Percentiles rank a stretch among this genome's conserved stretches.
Conservation (phyloP, 345 rosid species). For the Capsella bursapastoris region DNA sequence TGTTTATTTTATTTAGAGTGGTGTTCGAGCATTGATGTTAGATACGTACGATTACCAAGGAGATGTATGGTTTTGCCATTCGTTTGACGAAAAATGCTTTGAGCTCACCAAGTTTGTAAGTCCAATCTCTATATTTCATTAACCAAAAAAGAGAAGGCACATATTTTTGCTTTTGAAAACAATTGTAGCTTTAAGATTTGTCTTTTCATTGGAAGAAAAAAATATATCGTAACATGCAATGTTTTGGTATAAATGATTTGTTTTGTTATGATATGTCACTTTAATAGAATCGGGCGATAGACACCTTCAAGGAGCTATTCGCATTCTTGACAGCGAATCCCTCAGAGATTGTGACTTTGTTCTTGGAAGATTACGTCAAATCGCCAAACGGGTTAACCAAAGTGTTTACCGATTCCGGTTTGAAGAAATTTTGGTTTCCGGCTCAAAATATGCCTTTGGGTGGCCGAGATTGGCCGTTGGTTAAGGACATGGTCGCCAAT, state of each 20-base stretch:
- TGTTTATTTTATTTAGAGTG: constrained; percentile 47
- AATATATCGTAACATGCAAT: not conserved
- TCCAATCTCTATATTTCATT: not conserved
- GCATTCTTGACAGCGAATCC: constrained; percentile 58
- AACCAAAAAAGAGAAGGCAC: not conserved
- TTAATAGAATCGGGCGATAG: constrained; percentile 54
- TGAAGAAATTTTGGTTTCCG: constrained; percentile 66
- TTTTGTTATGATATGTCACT: not conserved
- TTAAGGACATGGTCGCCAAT: constrained; percentile 53
- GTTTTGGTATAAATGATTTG: not conserved
- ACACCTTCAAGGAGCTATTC: constrained; percentile 54
- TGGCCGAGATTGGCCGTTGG: constrained; percentile 63
- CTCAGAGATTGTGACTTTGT: constrained; percentile 55
- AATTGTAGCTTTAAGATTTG: not conserved
- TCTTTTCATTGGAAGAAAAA: not conserved
- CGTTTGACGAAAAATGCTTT: constrained; percentile 50
- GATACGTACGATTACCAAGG: constrained; percentile 63
- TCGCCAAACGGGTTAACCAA: constrained; percentile 56
- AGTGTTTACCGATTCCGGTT: constrained; percentile 57
- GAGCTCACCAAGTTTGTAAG: constrained; percentile 63
- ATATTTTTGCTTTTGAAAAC: not conserved
- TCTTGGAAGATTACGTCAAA: constrained; percentile 65
- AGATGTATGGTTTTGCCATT: constrained; percentile 73
- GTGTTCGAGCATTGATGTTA: constrained; percentile 70
- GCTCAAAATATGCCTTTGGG: constrained; percentile 52